Evolutionary conservation across 306 rosid genomes (phyloP).

Genomic region (Crotalaria pallida): DNA sequence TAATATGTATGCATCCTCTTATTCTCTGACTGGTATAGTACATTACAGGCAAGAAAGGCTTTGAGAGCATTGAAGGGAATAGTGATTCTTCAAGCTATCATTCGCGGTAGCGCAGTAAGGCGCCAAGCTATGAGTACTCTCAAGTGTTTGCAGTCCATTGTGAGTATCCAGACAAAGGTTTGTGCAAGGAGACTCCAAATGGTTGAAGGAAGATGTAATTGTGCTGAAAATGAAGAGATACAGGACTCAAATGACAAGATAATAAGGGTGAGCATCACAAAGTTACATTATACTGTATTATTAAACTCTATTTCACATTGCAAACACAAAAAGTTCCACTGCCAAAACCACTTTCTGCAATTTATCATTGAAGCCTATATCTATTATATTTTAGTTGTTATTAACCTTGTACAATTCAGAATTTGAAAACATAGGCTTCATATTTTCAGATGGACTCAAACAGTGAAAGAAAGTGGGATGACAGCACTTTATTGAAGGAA

Average conservation of each 20-base stretch:
- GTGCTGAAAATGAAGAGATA: conserved; percentile 33
- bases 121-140: conserved; percentile 85
- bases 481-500: conserved; percentile 60
- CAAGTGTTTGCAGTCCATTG: conserved; percentile 80
- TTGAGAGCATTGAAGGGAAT: conserved; percentile 87
- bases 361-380: neutral
- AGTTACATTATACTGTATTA: neutral
- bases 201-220: conserved; percentile 35
- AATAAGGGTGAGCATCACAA: conserved; percentile 39
- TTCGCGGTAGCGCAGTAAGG: conserved; percentile 86
- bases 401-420: neutral
- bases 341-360: neutral
- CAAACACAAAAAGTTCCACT: neutral
- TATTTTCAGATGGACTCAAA: conserved; percentile 66
- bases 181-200: conserved; percentile 60
- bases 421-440: neutral
- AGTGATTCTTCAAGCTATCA: conserved; percentile 92
- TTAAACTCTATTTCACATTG: neutral
- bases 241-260: conserved; percentile 52
- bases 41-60: conserved; percentile 80
- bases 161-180: conserved; percentile 68
- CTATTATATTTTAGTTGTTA: no score
- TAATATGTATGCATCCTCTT: neutral
- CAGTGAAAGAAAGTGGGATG: conserved; percentile 69
- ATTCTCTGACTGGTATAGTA: conserved; percentile 12